Percentiles rank a stretch among this genome's conserved stretches.
phyloP scores from a whole-genome alignment of 129 eudicot species.

The Flaveria trinervia region DNA sequence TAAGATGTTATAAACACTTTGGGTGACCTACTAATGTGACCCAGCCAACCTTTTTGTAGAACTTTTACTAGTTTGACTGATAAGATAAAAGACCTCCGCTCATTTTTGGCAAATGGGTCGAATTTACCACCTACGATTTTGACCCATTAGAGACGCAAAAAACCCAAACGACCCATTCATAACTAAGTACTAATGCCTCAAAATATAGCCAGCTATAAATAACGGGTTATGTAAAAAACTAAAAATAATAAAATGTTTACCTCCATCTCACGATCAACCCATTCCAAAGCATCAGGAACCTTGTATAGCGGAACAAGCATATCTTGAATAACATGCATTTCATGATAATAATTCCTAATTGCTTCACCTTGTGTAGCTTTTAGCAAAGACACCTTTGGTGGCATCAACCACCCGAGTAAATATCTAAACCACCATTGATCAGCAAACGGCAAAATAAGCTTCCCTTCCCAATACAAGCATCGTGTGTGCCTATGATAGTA shows the following conservation, averaged over 20 bases:
- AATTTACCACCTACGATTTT: not conserved
- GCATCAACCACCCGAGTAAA: slow-evolving; percentile 86
- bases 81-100: not conserved
- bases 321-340: slow-evolving; percentile 90
- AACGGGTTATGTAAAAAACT: not conserved
- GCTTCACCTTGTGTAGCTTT: slow-evolving; percentile 97
- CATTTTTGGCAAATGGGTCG: not conserved
- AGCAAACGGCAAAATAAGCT: slow-evolving; percentile 82
- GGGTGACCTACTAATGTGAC: not conserved
- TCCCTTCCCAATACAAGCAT: slow-evolving; percentile 91
- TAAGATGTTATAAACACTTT: not conserved
- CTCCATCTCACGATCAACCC: slow-evolving; percentile 89
- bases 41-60: not conserved
- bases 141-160: not conserved
- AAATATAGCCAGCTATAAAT: not conserved
- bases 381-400: slow-evolving; percentile 86
- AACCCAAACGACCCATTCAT: too few relatives aligned
- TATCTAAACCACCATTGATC: slow-evolving; percentile 88
- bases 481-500: slow-evolving; percentile 94
- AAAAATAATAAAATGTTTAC: slow-evolving; percentile 29
- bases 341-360: slow-evolving; percentile 84
- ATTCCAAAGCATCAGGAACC: slow-evolving; percentile 87
- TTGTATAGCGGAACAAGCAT: slow-evolving; percentile 93
- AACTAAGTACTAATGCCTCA: too few relatives aligned
- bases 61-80: not conserved